Conservation (phyloP, 2,329 filamentous ascomycete genomes). For the Xylariaceae sp. region DNA sequence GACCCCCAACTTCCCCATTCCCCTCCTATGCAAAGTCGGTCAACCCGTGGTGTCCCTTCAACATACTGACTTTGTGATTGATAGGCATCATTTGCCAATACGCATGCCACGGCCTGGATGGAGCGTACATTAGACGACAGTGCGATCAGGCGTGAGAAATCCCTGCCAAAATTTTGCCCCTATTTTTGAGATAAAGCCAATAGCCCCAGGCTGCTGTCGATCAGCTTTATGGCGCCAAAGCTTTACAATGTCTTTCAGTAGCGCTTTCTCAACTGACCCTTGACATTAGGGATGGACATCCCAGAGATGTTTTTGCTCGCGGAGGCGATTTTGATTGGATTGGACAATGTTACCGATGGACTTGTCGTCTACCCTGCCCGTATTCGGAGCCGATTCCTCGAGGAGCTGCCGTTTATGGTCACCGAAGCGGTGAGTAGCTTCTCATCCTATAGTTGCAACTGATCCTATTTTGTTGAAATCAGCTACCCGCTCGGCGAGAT, state of each 20-base stretch:
- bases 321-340: slow-evolving; percentile 62
- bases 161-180: too few species aligned
- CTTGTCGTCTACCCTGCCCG: slow-evolving; percentile 75
- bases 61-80: too few species aligned
- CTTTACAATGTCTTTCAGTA: neutral
- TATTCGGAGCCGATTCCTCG: slow-evolving; percentile 64
- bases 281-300: slow-evolving; percentile 13
- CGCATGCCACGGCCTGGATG: slow-evolving; percentile 69
- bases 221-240: too few species aligned
- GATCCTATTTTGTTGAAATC: slow-evolving; percentile 3
- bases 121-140: slow-evolving; percentile 69
- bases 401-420: slow-evolving; percentile 74
- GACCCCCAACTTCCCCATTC: too few species aligned
- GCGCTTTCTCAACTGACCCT: neutral
- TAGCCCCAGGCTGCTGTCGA: too few species aligned
- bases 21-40: too few species aligned
- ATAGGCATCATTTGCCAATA: too few species aligned
- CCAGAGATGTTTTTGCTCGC: slow-evolving; percentile 57
- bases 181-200: too few species aligned
- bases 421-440: slow-evolving; percentile 34
- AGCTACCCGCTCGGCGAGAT: neutral
- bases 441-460: neutral
- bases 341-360: slow-evolving; percentile 65
- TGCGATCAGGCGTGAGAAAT: slow-evolving; percentile 53
- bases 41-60: too few species aligned